Percentiles rank a stretch among this genome's conserved stretches.
Conservation (phyloP, 371 early-diverging fungal genomes). For the Zancudomyces culisetae region DNA sequence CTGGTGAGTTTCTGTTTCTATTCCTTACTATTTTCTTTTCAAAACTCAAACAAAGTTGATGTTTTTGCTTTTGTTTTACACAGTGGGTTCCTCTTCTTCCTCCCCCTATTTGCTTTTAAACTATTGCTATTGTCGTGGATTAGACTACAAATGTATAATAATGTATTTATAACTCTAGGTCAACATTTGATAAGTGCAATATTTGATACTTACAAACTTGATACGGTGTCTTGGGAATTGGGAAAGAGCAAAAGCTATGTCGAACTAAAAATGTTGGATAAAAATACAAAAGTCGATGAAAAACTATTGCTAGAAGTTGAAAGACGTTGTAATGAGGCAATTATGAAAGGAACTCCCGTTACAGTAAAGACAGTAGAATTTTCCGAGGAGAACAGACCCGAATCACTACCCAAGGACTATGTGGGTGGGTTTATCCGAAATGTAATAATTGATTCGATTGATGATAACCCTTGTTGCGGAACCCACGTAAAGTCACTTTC, state of each 20-base stretch:
- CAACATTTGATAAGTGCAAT: constrained; percentile 57
- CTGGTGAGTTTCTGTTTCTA: too few species aligned
- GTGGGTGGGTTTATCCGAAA: constrained; percentile 41
- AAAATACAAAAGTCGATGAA: constrained; percentile 21
- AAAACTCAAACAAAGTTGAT: too few species aligned
- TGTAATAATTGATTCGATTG: constrained; percentile 31
- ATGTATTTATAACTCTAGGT: too few species aligned
- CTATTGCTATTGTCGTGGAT: too few species aligned
- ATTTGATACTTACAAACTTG: constrained; percentile 32
- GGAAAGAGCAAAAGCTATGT: constrained; percentile 36
- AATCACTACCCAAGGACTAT: constrained; percentile 38
- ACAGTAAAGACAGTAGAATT: constrained; percentile 22
- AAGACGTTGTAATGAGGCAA: constrained; percentile 31
- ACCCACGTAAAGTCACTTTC: constrained; percentile 42
- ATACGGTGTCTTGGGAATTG: constrained; percentile 49
- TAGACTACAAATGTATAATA: too few species aligned
- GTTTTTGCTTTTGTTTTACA: too few species aligned
- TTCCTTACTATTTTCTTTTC: too few species aligned
- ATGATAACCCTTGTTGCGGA: constrained; percentile 64
- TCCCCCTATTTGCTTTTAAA: too few species aligned
- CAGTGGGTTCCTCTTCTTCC: too few species aligned
- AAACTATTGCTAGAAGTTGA: constrained; percentile 32
- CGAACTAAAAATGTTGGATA: constrained; percentile 26
- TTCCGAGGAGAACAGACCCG: constrained; percentile 20
- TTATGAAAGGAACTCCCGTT: constrained; percentile 28